A percentile compares a stretch with the other conserved stretches of the same genome.
Conservation (phyloP, 2,329 filamentous ascomycete genomes). For the Epichloe festucae region DNA sequence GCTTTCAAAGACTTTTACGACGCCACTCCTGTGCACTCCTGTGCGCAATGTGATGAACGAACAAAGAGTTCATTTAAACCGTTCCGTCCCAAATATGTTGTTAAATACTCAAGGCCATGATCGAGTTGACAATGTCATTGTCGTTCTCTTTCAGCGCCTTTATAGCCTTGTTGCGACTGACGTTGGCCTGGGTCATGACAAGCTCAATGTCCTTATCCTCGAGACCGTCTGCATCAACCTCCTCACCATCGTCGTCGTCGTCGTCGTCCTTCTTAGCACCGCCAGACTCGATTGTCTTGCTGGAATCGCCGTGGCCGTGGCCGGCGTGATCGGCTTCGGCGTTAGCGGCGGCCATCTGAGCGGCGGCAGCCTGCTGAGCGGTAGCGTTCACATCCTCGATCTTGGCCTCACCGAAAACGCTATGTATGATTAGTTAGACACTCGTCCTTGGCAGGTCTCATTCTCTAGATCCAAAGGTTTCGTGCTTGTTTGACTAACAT, state of each 20-base stretch:
- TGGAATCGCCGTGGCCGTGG: constrained; percentile 58
- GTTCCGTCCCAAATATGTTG: constrained; percentile 3
- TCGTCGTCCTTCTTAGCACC: constrained; percentile 66
- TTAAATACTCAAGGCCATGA: constrained; percentile 92
- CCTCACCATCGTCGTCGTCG: constrained; percentile 86
- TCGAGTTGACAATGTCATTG: constrained; percentile 99
- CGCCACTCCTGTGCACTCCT: constrained; percentile 13
- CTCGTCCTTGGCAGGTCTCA: not conserved
- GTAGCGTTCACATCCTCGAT: constrained; percentile 99
- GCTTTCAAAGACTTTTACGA: constrained; percentile 17
- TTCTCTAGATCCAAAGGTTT: not conserved
- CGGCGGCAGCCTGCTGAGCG: constrained; percentile 78
- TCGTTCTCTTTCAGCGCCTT: constrained; percentile 99
- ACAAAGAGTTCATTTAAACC: constrained; percentile 1
- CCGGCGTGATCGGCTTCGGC: constrained; percentile 55
- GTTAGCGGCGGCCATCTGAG: constrained; percentile 71
- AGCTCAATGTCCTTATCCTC: constrained; percentile 99
- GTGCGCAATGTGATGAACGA: constrained; percentile 12
- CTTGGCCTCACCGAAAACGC: constrained; percentile 99
- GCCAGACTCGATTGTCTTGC: constrained; percentile 46
- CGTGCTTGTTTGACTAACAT: constrained; percentile 54
- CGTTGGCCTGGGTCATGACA: constrained; percentile 94
- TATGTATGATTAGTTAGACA: constrained; percentile 22
- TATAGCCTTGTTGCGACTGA: constrained; percentile 96
- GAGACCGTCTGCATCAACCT: constrained; percentile 85